phyloP scores from a whole-genome alignment of 371 early-diverging fungal species.

The Lichtheimia corymbifera region DNA sequence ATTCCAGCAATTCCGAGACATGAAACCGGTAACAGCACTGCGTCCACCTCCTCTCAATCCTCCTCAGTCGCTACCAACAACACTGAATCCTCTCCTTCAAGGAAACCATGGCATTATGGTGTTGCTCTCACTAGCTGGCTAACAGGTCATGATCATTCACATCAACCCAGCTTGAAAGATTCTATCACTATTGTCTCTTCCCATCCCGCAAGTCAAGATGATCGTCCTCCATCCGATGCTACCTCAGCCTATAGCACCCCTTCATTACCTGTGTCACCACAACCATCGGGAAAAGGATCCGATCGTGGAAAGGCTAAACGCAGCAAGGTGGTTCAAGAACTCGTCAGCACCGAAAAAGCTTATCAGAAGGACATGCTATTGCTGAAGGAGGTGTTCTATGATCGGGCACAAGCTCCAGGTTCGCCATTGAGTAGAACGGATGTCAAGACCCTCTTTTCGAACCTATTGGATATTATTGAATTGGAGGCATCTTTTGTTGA shows the following conservation, averaged over 20 bases:
- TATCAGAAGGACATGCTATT: constrained; percentile 74
- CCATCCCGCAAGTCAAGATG: constrained; percentile 4
- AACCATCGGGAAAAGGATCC: constrained; percentile 12
- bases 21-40: constrained; percentile 22
- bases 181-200: constrained; percentile 22
- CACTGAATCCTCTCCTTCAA: constrained; percentile 11
- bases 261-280: constrained; percentile 18
- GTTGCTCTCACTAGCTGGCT: constrained; percentile 24
- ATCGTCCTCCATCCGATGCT: constrained; percentile 8
- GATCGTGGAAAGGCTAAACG: constrained; percentile 28
- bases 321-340: constrained; percentile 59
- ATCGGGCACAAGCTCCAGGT: constrained; percentile 46
- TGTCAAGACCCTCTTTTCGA: constrained; percentile 66
- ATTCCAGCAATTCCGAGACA: constrained; percentile 17
- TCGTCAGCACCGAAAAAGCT: constrained; percentile 69
- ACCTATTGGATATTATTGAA: constrained; percentile 61
- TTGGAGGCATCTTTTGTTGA: constrained; percentile 53
- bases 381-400: constrained; percentile 60
- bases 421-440: constrained; percentile 52
- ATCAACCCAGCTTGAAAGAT: constrained; percentile 18
- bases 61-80: constrained; percentile 16
- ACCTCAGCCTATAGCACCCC: background rate
- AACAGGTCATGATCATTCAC: constrained; percentile 15
- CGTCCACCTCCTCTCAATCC: constrained; percentile 24
- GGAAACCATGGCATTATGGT: constrained; percentile 25